Percentiles rank a stretch among this genome's conserved stretches.
Conservation (phyloP, 192 early-diverging fungal species). For the Phlyctochytrium arcticum region DNA sequence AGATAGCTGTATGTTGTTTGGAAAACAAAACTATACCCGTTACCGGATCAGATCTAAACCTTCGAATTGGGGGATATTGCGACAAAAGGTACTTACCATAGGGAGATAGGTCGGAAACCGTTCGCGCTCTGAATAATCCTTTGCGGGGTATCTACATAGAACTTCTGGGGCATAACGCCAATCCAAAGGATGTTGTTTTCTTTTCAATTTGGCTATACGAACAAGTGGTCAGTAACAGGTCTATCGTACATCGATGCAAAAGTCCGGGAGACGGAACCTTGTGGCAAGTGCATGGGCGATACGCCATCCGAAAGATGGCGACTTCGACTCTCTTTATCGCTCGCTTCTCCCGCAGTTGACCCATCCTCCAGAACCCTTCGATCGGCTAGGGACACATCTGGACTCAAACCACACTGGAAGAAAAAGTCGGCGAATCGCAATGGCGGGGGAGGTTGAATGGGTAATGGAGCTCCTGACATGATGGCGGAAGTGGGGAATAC, state of each 20-base stretch:
- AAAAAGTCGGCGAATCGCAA: slow-evolving; percentile 45
- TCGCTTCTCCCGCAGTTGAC: slow-evolving; percentile 2
- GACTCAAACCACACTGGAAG: slow-evolving; percentile 38
- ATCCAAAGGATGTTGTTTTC: slow-evolving; percentile 37
- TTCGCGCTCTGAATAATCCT: slow-evolving; percentile 34
- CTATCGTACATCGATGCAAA: neutral
- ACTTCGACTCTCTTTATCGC: neutral
- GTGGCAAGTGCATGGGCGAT: slow-evolving; percentile 8
- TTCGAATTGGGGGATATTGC: neutral
- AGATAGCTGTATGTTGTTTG: slow-evolving; percentile 39
- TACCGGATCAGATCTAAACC: neutral
- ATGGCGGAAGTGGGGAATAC: too few relatives aligned
- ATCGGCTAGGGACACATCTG: slow-evolving; percentile 11
- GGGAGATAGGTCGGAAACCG: slow-evolving; percentile 36
- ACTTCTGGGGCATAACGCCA: slow-evolving; percentile 33
- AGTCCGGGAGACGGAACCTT: neutral
- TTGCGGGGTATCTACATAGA: slow-evolving; percentile 38
- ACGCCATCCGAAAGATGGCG: neutral
- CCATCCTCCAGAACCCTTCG: slow-evolving; percentile 18
- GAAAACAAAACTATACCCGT: slow-evolving; percentile 47
- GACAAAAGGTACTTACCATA: slow-evolving; percentile 34
- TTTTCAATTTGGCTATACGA: slow-evolving; percentile 21
- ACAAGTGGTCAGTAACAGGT: neutral
- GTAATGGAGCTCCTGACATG: neutral
- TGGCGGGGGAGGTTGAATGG: slow-evolving; percentile 6